phyloP scores from a whole-genome alignment of 2,329 filamentous ascomycete species.

The Fusarium sp. region DNA sequence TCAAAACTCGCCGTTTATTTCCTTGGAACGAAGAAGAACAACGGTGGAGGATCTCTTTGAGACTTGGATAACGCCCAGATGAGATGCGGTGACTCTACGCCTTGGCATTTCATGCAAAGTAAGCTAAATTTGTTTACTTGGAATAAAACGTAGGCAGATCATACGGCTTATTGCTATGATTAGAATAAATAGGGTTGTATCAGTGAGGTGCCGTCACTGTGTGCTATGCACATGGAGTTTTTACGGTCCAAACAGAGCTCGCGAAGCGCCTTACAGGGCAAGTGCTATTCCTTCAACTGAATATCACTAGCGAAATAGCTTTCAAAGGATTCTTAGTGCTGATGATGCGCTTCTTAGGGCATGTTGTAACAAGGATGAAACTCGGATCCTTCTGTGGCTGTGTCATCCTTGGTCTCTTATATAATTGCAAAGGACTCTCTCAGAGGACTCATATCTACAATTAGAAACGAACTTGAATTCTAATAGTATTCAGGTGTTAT shows the following conservation, averaged over 20 bases:
- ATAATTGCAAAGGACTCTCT: background rate
- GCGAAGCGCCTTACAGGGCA: background rate
- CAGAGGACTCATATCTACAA: background rate
- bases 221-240: background rate
- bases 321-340: background rate
- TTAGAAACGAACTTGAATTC: background rate
- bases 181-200: background rate
- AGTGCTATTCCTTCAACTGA: background rate
- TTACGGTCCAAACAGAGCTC: background rate
- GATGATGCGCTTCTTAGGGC: background rate
- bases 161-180: background rate
- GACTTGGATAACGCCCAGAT: background rate
- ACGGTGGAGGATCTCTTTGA: background rate
- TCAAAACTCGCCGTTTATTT: background rate
- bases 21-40: background rate
- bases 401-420: background rate
- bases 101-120: background rate
- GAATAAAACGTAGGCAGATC: background rate
- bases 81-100: background rate
- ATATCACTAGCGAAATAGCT: background rate
- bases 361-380: background rate
- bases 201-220: background rate
- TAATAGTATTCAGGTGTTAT: background rate
- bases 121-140: background rate
- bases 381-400: background rate